A percentile compares a stretch with the other conserved stretches of the same genome.
Evolutionary conservation across 2,329 filamentous ascomycete genomes (phyloP).

Genomic region (Colletotrichum phormii): DNA sequence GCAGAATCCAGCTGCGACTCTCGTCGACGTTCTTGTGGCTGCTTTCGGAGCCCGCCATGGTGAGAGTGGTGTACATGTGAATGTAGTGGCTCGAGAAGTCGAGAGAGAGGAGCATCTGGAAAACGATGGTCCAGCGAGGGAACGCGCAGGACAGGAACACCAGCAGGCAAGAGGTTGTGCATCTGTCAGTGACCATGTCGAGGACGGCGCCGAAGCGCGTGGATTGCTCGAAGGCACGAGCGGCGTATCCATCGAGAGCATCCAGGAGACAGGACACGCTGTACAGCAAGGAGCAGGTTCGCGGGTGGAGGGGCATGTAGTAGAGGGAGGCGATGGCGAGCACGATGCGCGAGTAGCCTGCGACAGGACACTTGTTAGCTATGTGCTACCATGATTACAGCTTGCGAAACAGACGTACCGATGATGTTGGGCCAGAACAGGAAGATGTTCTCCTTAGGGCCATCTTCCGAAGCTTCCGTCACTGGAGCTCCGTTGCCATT

Average conservation of each 20-base stretch:
- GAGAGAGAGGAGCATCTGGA: constrained; percentile 91
- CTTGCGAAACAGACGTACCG: constrained; percentile 60
- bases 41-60: constrained; percentile 82
- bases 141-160: constrained; percentile 96
- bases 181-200: constrained; percentile 99
- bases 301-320: constrained; percentile 99
- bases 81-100: constrained; percentile 98
- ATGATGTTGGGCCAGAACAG: constrained; percentile 86
- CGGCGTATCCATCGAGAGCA: constrained; percentile 94
- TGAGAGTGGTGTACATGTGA: constrained; percentile 97
- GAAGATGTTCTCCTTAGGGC: constrained; percentile 78
- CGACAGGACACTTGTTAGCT: constrained; percentile 4
- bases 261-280: constrained; percentile 95
- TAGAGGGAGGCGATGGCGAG: constrained; percentile 92
- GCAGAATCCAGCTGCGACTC: constrained; percentile 87
- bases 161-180: constrained; percentile 93
- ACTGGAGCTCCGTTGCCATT: constrained; percentile 55
- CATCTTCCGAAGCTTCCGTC: constrained; percentile 48
- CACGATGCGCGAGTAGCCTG: constrained; percentile 82
- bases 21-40: constrained; percentile 96
- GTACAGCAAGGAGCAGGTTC: constrained; percentile 92
- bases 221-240: constrained; percentile 82
- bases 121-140: constrained; percentile 92
- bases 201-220: constrained; percentile 96
- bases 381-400: neutral